Conservation (phyloP, 306 rosid genomes). For the Acacia confusa region DNA sequence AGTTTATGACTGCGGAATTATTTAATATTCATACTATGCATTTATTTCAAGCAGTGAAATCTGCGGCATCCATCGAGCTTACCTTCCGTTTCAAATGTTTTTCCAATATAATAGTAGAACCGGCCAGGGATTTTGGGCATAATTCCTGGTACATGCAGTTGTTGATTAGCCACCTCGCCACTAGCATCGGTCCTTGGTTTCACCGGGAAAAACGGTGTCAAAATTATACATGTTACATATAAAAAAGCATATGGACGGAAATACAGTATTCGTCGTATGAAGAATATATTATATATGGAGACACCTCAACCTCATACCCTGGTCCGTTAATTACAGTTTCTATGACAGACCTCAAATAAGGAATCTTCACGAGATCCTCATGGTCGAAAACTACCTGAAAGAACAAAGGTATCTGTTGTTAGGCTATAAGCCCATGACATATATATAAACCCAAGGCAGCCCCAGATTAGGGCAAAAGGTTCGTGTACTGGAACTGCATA, state of each 20-base stretch:
- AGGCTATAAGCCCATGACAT: no score
- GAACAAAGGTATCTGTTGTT: not conserved
- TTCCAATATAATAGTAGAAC: conserved; percentile 80
- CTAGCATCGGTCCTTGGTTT: conserved; percentile 41
- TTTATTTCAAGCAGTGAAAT: not conserved
- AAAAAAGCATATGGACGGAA: not conserved
- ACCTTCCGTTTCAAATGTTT: conserved; percentile 83
- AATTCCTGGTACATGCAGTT: conserved; percentile 62
- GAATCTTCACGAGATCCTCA: conserved; percentile 76
- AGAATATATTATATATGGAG: conserved; percentile 23
- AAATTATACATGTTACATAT: not conserved
- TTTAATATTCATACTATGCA: not conserved
- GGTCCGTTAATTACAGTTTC: conserved; percentile 54
- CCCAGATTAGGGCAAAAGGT: conserved; percentile 10
- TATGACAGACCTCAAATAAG: conserved; percentile 51
- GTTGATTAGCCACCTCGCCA: conserved; percentile 86
- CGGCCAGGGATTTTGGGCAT: conserved; percentile 84
- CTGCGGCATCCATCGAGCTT: not conserved
- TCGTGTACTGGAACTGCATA: not conserved
- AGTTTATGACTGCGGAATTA: not conserved
- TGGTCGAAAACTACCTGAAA: conserved; percentile 80
- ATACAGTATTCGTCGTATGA: not conserved
- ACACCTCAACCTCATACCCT: conserved; percentile 57
- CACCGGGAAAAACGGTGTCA: not conserved
- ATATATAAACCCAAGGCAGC: not conserved